Conservation (phyloP, 2,329 filamentous ascomycete genomes). For the Fusarium decemcellulare region DNA sequence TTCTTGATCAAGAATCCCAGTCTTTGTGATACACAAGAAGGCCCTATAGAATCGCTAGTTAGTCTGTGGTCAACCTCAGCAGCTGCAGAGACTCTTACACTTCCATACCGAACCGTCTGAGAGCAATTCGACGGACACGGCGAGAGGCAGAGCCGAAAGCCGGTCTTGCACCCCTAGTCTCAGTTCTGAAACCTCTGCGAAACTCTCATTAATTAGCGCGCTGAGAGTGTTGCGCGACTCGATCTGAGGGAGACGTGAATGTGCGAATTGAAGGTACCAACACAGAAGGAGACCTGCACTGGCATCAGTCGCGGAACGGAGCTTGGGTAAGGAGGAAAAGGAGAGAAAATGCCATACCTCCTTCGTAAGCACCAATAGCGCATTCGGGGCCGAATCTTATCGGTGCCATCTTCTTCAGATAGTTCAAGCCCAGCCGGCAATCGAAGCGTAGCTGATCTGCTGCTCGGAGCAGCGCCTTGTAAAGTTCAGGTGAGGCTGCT, state of each 20-base stretch:
- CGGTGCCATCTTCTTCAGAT: slow-evolving; percentile 11
- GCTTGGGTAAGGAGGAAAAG: background rate
- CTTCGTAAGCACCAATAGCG: slow-evolving; percentile 4
- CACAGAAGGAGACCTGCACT: slow-evolving; percentile 1
- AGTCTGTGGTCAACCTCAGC: slow-evolving; percentile 1
- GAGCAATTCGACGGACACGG: slow-evolving; percentile 10
- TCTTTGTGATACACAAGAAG: slow-evolving; percentile 8
- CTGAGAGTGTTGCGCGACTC: slow-evolving; percentile 6
- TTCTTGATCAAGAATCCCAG: slow-evolving; percentile 10
- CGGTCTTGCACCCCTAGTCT: slow-evolving; percentile 2
- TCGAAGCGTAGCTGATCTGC: slow-evolving; percentile 6
- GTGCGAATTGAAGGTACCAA: slow-evolving; percentile 7
- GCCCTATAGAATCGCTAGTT: slow-evolving; percentile 1
- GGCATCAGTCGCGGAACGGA: background rate
- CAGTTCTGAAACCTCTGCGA: slow-evolving; percentile 8
- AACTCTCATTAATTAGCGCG: slow-evolving; percentile 7
- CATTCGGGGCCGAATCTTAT: slow-evolving; percentile 10
- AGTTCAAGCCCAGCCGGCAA: slow-evolving; percentile 8
- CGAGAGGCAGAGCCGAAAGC: slow-evolving; percentile 7
- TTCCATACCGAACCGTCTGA: slow-evolving; percentile 11
- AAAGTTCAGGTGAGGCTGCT: background rate
- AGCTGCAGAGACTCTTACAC: slow-evolving; percentile 1
- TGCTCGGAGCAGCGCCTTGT: background rate
- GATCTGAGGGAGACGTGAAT: background rate
- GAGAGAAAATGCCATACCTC: background rate